phyloP scores from a whole-genome alignment of 2,329 filamentous ascomycete genomes.

The Tolypocladium sp. region DNA sequence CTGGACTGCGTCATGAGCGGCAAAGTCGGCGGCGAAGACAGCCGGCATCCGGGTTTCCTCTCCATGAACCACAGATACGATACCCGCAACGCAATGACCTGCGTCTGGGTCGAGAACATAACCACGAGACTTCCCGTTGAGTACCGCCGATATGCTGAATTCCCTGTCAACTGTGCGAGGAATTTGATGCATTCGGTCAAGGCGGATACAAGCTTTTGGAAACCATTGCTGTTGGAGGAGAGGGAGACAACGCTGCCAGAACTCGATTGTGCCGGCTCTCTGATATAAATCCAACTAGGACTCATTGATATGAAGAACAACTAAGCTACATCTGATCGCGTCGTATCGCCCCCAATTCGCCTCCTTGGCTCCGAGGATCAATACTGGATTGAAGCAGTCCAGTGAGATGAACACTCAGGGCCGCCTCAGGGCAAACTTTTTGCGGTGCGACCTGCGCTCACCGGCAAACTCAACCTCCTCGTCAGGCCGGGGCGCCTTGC shows the following conservation, averaged over 20 bases:
- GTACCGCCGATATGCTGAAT: constrained; percentile 22
- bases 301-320: neutral
- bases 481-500: neutral
- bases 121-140: constrained; percentile 18
- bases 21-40: constrained; percentile 6
- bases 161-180: constrained; percentile 17
- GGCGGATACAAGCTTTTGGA: constrained; percentile 1
- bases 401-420: neutral
- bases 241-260: neutral
- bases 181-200: constrained; percentile 3
- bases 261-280: neutral
- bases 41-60: neutral
- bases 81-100: constrained; percentile 16
- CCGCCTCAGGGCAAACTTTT: neutral
- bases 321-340: neutral
- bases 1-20: constrained; percentile 19
- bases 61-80: constrained; percentile 7
- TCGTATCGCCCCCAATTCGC: neutral
- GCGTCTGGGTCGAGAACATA: constrained; percentile 29
- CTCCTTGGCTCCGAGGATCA: neutral
- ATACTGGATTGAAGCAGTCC: neutral
- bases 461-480: constrained; percentile 6
- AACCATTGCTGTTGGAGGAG: neutral
- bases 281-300: neutral
- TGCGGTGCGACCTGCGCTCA: neutral